Evolutionary conservation across 805 yeast species (phyloP), one percentile per base, ranked within the genome.

Genomic region (Isabelozyma heimii): DNA sequence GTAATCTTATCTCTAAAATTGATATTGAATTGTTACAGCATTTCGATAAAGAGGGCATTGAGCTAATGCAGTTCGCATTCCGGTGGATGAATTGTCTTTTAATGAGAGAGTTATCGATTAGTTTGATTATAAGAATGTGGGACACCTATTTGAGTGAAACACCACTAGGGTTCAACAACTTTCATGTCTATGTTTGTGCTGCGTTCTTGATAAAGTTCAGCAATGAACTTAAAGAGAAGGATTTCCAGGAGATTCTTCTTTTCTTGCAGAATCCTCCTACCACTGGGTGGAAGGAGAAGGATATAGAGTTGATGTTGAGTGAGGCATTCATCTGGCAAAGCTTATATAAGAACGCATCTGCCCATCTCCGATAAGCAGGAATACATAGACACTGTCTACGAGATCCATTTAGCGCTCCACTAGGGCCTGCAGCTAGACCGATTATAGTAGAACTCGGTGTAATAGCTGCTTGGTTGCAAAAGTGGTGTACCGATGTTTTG

Each of bases 11-110:
- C 14, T 79, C 82, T 53, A 78, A 96, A 53, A 91, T 92, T 48
- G 98, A 94, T 61, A 66, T 78, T 2, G 84, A 80, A 24, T 73
- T 94, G 33, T 83, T 84, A 38, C 74, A 75, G 37, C 98, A 94
- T 69, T 80, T 94, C 54, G 84, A 84, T 51, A 61, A 66, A 1
- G 97, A 94, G 63, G 88, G 88, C 43, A 82, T 94, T n/a, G 97
- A 94, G 66, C 94, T 94, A 61, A 83, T 94, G 54, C 99, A 94
- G 67, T 94, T 94, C 67, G 83, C 97, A 16, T 94, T 94, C 72
- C 77, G 99, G 56, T 94, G 99, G 99, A 94, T 94, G 98, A 94
- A 94, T 69, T 94, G 99, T 72, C 73, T 94, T 60, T 72, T 94
- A 44, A 94, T 94, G 99, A 81, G 99, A 55, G 99, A 94, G 60